Base-by-base conservation (phyloP, 306 rosid species). In the Castanea crenata region DNA sequence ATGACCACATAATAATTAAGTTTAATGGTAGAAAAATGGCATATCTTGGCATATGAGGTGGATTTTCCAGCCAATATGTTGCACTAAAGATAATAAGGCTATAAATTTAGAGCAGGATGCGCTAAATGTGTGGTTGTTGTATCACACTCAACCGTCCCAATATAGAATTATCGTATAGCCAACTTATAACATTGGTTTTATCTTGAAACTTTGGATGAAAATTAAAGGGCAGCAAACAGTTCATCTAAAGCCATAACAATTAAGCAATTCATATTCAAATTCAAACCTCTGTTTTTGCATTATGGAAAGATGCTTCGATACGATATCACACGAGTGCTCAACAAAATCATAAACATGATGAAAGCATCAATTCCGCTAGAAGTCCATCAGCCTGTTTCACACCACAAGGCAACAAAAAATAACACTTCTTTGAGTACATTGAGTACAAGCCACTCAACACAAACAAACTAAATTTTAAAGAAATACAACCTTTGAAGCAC, bases 381-480 rank as follows among this genome's bases (percentile, higher is more conserved):
- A 95, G 94, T 74, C 99, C 99, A 64, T 91, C 99, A 63, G 97
- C 94, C 99, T 95, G 88, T 38, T 88, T 78, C 65, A 81, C 61
- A 81, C n/a, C 89, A 86, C 77, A 84, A 4, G 79, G 76, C 49
- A 29, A 72, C 55, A 65, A 72, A 78, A 74, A 75, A 74, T 12
- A 80, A 31, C 64, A 68, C 62, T 75, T 68, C 8, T 18, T 74
- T 78, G 63, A 18, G 52, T 2, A 35, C 31, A 32, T 74, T 78
- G 63, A 18, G 52, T 2, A 35, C 31, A 32, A 23, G 49, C 1
- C 11, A 41, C 27, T 19, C 46, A 1, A 73, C 38, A 18, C 71
- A 34, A 35, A 34, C 19, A n/a, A 34, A 3, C 3, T 13, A 49
- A 49, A 49, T 49, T 49, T 4, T 49, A 67, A 67, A 9, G 35